These are phyloP conservation scores for Zygosaccharomyces pseudobailii DNA, from an alignment of 1,139 yeast genomes.

Conservation along the genomic window DNA sequence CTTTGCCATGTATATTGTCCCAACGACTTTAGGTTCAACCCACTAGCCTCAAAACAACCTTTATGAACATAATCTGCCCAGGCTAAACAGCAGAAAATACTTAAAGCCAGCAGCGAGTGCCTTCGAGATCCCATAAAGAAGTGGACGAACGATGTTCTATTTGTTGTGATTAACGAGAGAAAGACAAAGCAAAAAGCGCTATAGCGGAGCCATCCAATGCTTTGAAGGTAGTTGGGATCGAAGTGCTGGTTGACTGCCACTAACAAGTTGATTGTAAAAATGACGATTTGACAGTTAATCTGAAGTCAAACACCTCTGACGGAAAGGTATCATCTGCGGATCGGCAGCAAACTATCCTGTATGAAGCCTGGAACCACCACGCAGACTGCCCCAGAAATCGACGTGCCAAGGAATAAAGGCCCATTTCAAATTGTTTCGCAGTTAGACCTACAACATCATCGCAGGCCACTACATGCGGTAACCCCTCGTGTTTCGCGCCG, in stretches of 20 bases:
- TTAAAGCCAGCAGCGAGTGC: neutral
- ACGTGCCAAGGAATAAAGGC: neutral
- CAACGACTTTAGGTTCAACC: constrained; percentile 14
- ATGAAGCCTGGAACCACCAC: neutral
- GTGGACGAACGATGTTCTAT: neutral
- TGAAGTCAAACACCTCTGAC: neutral
- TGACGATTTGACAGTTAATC: neutral
- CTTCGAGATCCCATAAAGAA: constrained; percentile 3
- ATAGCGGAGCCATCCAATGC: constrained; percentile 1
- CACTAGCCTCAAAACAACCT: constrained; percentile 8
- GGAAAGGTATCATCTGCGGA: neutral
- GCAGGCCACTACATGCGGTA: constrained; percentile 2
- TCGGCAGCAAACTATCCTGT: constrained; percentile 1
- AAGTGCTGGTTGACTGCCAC: no score
- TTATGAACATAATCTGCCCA: constrained; percentile 1
- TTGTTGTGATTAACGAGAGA: neutral
- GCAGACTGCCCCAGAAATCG: neutral
- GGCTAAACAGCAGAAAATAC: neutral
- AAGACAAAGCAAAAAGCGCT: neutral
- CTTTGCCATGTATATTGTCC: constrained; percentile 48
- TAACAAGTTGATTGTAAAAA: neutral
- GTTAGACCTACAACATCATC: neutral
- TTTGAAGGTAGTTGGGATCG: neutral
- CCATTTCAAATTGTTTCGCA: neutral
- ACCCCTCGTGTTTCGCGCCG: constrained; percentile 4